Evolutionary conservation across 2,329 filamentous ascomycete species (phyloP).

Genomic region (Fusarium agapanthi): DNA sequence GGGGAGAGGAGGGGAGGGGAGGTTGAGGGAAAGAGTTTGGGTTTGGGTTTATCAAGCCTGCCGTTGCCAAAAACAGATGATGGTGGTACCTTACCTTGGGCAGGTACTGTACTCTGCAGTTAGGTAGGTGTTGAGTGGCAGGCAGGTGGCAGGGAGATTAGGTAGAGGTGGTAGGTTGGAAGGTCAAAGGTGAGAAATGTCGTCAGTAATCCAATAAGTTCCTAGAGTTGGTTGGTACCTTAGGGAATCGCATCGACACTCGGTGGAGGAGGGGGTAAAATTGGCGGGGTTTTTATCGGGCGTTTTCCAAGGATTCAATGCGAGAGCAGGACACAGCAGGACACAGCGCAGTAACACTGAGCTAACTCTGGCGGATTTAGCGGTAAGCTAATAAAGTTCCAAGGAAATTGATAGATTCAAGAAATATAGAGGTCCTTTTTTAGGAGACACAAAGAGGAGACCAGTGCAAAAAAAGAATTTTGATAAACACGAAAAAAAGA

Average conservation of each 20-base stretch:
- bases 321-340: background rate
- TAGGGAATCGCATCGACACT: conserved; percentile 33
- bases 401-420: background rate
- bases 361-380: conserved; percentile 11
- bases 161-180: background rate
- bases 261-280: conserved; percentile 24
- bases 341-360: background rate
- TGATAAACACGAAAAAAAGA: conserved; percentile 2
- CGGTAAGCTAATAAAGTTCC: conserved; percentile 35
- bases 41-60: conserved; percentile 31
- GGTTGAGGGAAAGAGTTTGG: conserved; percentile 18
- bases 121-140: background rate
- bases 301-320: conserved; percentile 35
- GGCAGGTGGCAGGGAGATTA: background rate
- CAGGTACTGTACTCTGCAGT: background rate
- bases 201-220: conserved; percentile 45
- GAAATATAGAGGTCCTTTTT: background rate
- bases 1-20: conserved; percentile 22
- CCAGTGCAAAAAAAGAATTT: background rate
- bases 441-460: background rate
- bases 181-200: conserved; percentile 45
- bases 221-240: conserved; percentile 13
- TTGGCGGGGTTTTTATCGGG: conserved; percentile 42
- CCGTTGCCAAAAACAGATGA: conserved; percentile 12
- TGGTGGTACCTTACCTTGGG: background rate